Conservation (phyloP, 2,329 filamentous ascomycete genomes). For the Alternaria alternata region DNA sequence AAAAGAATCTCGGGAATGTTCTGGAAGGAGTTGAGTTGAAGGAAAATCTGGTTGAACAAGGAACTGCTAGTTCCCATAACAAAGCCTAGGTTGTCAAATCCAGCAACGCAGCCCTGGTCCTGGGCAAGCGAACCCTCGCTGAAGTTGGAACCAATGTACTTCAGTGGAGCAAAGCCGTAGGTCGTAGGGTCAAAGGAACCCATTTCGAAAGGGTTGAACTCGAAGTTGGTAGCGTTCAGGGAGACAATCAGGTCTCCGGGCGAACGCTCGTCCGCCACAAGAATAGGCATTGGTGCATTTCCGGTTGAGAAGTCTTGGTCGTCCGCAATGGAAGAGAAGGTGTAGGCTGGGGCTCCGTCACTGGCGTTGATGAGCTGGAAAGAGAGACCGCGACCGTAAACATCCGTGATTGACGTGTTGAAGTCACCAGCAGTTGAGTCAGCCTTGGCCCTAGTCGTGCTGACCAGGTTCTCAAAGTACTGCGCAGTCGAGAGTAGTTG, state of each 20-base stretch:
- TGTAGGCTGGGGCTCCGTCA: constrained; percentile 77
- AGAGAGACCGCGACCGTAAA: constrained; percentile 84
- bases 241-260: constrained; percentile 69
- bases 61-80: constrained; percentile 87
- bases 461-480: constrained; percentile 69
- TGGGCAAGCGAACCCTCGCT: constrained; percentile 65
- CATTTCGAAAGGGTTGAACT: constrained; percentile 82
- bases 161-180: constrained; percentile 73
- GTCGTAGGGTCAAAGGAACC: constrained; percentile 78
- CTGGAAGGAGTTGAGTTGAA: constrained; percentile 66
- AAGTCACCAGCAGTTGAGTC: constrained; percentile 68
- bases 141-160: constrained; percentile 78
- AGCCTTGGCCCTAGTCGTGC: constrained; percentile 67
- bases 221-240: constrained; percentile 77
- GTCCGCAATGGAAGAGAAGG: constrained; percentile 80
- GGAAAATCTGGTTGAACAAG: constrained; percentile 81
- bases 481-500: constrained; percentile 63
- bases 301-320: constrained; percentile 69
- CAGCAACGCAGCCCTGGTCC: constrained; percentile 71
- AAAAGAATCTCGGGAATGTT: constrained; percentile 61
- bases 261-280: constrained; percentile 73
- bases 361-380: constrained; percentile 83
- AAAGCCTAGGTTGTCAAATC: constrained; percentile 84
- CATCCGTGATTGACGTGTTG: constrained; percentile 79
- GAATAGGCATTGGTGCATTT: constrained; percentile 74